Percentiles rank a stretch among this genome's conserved stretches.
phyloP scores from a whole-genome alignment of 2,329 filamentous ascomycete species.

The Epichloe elymi region DNA sequence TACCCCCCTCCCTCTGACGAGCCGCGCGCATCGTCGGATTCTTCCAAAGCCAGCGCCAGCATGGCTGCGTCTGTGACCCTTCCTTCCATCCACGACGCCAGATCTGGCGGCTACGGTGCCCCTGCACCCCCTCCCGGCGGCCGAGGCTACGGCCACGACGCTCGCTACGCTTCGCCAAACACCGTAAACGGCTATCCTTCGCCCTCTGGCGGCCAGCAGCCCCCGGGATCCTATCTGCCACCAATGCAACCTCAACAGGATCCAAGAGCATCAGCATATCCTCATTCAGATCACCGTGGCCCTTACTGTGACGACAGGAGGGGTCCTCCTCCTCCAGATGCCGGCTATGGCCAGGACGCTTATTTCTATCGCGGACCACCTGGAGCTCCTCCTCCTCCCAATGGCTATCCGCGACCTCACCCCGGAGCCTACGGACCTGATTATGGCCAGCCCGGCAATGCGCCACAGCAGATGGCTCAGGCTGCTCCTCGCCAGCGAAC shows the following conservation, averaged over 20 bases:
- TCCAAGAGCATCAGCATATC: slow-evolving; percentile 22
- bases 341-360: slow-evolving; percentile 17
- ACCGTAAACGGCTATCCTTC: slow-evolving; percentile 34
- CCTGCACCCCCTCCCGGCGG: slow-evolving; percentile 19
- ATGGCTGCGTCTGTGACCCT: slow-evolving; percentile 34
- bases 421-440: slow-evolving; percentile 21
- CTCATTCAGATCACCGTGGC: slow-evolving; percentile 26
- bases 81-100: slow-evolving; percentile 36
- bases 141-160: slow-evolving; percentile 18
- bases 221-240: slow-evolving; percentile 22
- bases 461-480: slow-evolving; percentile 28
- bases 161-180: slow-evolving; percentile 30
- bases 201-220: slow-evolving; percentile 21
- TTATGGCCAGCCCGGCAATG: slow-evolving; percentile 21
- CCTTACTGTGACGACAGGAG: slow-evolving; percentile 24
- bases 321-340: slow-evolving; percentile 14
- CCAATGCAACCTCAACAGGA: slow-evolving; percentile 25
- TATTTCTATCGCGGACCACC: slow-evolving; percentile 22
- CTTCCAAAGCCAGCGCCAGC: slow-evolving; percentile 16
- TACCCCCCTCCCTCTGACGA: slow-evolving; percentile 7
- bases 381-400: slow-evolving; percentile 18
- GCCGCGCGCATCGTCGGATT: slow-evolving; percentile 7
- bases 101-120: slow-evolving; percentile 21
- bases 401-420: slow-evolving; percentile 14
- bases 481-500: slow-evolving; percentile 45